Base-by-base conservation (phyloP, 2,329 filamentous ascomycete species). In the Thyridium curvatum region DNA sequence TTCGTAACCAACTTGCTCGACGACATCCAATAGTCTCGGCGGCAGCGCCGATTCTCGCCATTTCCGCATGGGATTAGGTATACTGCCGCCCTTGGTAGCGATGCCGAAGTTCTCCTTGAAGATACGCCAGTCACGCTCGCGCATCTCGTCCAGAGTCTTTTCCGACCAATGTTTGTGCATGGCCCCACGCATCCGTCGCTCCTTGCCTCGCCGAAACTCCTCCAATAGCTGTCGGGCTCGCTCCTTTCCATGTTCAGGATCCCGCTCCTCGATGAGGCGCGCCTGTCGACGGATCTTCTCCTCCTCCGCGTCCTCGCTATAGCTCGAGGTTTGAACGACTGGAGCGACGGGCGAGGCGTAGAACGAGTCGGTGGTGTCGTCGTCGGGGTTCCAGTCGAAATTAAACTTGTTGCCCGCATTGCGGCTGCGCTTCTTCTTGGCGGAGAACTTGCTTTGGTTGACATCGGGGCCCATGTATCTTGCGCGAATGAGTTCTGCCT, bases 101-200 rank as follows among this genome's bases (percentile, higher is more conserved):
- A 98, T 98, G 52, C 93, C 94, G 67, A 95, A 97, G 62, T 98
- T 90, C 61, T 97, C 93, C 65, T 97, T 98, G 79, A 98, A 96
- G 52, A 98, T 97, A 57, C 93, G 86, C 93, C 93, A 98, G 63
- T 98, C 93, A 59, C 93, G 77, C 65, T 97, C 90, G 46, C 88
- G 86, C 93, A 98, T 98, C 53, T 95, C 86, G 12, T 86, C 80
- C 46, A 97, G 69, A 45, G 74, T 77, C 78, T 98, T 98, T 58
- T 96, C 87, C 40, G 86, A 89, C 93, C 93, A 98, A 62, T 95
- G 89, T 61, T 90, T 90, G 52, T 94, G 90, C 41, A 94, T 72
- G 28, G 82, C 83, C 46, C 83, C 87, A 45, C 84, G 77, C 44
- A 74, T 71, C 10, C 81, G 79, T 46, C 85, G 79, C 54, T 94